Base-by-base conservation (phyloP, 1,139 yeast genomes). In the Geotrichum citri-aurantii region DNA sequence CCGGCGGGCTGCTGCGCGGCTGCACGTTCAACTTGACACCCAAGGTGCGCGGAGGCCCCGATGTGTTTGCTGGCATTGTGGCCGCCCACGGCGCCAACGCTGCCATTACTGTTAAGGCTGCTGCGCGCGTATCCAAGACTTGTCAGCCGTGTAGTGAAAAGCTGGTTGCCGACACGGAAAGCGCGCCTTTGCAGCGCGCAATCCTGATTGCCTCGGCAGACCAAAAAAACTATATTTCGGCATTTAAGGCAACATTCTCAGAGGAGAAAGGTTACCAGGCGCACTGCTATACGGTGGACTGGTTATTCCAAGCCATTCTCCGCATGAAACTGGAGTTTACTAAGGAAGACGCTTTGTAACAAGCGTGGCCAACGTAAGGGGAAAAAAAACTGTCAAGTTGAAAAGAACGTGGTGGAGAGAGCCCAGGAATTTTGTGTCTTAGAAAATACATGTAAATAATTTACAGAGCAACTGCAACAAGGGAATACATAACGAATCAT, bases 21-120 rank as follows among this genome's bases (percentile, higher is more conserved):
- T 54, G 42, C 21, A 47, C 50, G 31, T 58, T 58, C 37, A 58
- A 58, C 42, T 19, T 58, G 12, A 51, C 56, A 2, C 58, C 58
- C 11, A 83, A 82, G 57, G 76, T 87, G 37, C 82, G 83, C 17
- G 96, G 95, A 29, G 92, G 95, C 0, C 71, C 77, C 2, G 81
- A 80, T 0, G 80, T 84, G 1, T 80, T 89, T 23, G 76, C 84
- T 1, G 77, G 82, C 48, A 86, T 91, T 31, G 75, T 90, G 24
- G 74, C 73, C 50, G 81, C 85, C 1, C 96, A 90, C 69, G 96
- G 96, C 26, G 74, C 55, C 6, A 29, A 54, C 21, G 51, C 61
- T 8, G 47, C 57, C 26, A 44, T 57, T 2, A 42, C 27, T 2
- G 47, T 57, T 8, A 51, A 42, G 49, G 31, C 52, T 77, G 23